phyloP scores from a whole-genome alignment of 139 green algal species.

The Micractinium sp. region DNA sequence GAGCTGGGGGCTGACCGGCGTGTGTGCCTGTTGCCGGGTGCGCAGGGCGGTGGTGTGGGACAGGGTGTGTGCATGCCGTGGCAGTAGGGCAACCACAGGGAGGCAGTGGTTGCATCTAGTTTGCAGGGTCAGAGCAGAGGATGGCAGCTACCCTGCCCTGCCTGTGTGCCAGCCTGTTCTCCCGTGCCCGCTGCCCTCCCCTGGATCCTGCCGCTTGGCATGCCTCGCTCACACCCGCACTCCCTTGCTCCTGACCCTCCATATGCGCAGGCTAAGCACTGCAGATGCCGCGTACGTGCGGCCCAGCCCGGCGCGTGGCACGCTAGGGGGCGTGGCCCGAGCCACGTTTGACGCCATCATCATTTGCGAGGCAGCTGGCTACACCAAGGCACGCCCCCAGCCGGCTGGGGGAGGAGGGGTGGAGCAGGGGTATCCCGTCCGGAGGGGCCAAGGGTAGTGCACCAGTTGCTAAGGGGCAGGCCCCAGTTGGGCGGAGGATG shows the following conservation, averaged over 20 bases:
- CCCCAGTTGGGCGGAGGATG: background rate
- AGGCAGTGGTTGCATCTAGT: no score
- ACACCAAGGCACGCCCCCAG: constrained; percentile 10
- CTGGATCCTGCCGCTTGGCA: background rate
- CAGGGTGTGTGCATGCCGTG: no score
- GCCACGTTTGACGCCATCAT: constrained; percentile 65
- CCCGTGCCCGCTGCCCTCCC: background rate
- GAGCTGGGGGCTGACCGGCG: background rate
- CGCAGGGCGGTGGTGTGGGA: no score
- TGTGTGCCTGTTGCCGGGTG: background rate
- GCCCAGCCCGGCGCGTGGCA: constrained; percentile 61
- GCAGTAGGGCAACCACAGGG: no score
- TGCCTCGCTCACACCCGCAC: background rate
- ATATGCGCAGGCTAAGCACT: constrained; percentile 33
- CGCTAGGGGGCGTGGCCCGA: constrained; percentile 65
- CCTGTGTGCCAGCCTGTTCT: background rate
- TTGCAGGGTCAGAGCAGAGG: background rate
- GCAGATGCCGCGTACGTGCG: constrained; percentile 60
- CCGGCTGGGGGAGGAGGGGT: background rate
- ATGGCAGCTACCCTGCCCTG: no score
- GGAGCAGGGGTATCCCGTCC: no score
- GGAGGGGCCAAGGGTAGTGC: no score
- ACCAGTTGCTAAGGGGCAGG: background rate
- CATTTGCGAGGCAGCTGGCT: constrained; percentile 66
- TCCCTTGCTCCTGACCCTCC: background rate